phyloP scores from a whole-genome alignment of 225 moss, liverwort and hornwort genomes.

The Anthoceros angustus region DNA sequence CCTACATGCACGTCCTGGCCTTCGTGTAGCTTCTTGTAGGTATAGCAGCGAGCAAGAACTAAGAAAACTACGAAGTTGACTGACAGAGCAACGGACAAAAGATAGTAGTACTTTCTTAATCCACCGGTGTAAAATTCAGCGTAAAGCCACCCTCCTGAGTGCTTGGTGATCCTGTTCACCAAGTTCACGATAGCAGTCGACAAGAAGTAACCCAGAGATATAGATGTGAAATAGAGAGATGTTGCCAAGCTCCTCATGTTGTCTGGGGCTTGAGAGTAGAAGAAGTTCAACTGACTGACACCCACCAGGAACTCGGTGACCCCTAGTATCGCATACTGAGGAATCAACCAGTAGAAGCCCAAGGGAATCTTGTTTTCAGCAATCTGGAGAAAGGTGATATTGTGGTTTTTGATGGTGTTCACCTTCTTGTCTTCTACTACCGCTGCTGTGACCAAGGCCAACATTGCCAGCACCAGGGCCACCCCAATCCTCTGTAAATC shows the following conservation, averaged over 20 bases:
- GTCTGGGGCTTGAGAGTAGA: not conserved
- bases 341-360: slow-evolving; percentile 13
- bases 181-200: slow-evolving; percentile 15
- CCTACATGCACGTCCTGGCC: not conserved
- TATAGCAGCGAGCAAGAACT: slow-evolving; percentile 8
- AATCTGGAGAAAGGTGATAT: not conserved
- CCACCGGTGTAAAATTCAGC: slow-evolving; percentile 19
- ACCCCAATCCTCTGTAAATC: slow-evolving; percentile 20
- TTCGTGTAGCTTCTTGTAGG: slow-evolving; percentile 13
- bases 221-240: not conserved
- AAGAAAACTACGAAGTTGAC: slow-evolving; percentile 11
- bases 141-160: slow-evolving; percentile 20
- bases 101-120: slow-evolving; percentile 18
- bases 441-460: slow-evolving; percentile 15
- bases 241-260: not conserved
- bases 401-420: not conserved
- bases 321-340: not conserved
- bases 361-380: slow-evolving; percentile 6
- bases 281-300: not conserved
- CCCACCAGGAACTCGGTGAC: not conserved
- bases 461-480: slow-evolving; percentile 14
- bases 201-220: slow-evolving; percentile 21
- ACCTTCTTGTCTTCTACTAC: slow-evolving; percentile 17
- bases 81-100: slow-evolving; percentile 10
- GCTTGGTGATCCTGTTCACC: slow-evolving; percentile 12